These are phyloP conservation scores for Vitis rupestris DNA, from an alignment of 164 flowering plant genomes.

Conservation along the genomic window DNA sequence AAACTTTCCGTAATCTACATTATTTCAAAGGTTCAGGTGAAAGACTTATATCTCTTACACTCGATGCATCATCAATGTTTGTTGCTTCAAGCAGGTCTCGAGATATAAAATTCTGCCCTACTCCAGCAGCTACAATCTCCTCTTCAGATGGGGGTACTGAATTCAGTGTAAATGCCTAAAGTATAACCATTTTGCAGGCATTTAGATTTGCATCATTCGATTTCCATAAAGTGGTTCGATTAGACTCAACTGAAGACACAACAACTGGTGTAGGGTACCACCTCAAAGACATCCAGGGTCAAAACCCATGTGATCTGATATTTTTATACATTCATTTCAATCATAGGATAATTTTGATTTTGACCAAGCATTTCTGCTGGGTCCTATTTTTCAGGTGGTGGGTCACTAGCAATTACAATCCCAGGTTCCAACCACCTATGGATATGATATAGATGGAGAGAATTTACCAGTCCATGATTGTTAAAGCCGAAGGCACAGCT, in stretches of 20 bases:
- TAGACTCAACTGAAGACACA: not conserved
- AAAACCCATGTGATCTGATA: not conserved
- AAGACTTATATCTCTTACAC: constrained; percentile 30
- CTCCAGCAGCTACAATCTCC: constrained; percentile 65
- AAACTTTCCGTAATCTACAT: not conserved
- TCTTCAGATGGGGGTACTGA: constrained; percentile 69
- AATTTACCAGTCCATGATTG: constrained; percentile 63
- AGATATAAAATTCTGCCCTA: constrained; percentile 73
- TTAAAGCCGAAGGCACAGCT: constrained; percentile 91
- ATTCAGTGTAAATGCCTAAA: constrained; percentile 78
- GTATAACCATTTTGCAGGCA: not conserved
- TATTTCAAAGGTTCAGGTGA: not conserved
- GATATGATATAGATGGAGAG: not conserved
- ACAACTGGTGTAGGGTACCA: not conserved
- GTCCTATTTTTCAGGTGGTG: too few species aligned
- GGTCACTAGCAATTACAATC: too few species aligned
- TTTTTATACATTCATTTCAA: too few species aligned
- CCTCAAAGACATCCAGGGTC: not conserved
- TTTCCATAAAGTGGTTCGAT: not conserved
- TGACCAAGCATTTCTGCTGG: too few species aligned
- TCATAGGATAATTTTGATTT: too few species aligned
- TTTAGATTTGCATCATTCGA: not conserved
- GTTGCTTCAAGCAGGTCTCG: constrained; percentile 77
- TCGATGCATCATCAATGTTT: constrained; percentile 61
- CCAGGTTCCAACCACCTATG: not conserved